A percentile compares a stretch with the other conserved stretches of the same genome.
These are phyloP conservation scores for Vitis hybrid DNA, from an alignment of 177 flowering plant species.

Conservation along the genomic window DNA sequence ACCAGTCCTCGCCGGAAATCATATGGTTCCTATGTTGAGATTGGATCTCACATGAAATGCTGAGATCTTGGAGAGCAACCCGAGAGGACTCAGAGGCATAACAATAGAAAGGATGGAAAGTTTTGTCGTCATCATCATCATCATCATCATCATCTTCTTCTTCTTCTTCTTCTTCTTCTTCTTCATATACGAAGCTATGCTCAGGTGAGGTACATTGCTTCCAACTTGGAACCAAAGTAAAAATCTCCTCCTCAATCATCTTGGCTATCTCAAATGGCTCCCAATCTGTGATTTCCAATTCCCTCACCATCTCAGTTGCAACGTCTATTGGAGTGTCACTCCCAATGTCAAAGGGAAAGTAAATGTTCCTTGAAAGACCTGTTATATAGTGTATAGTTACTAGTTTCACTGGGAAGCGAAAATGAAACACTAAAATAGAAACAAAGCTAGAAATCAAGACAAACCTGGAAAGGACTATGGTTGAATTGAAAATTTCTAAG, in stretches of 20 bases:
- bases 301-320: conserved; percentile 91
- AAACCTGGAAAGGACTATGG: neutral
- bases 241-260: conserved; percentile 74
- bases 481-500: neutral
- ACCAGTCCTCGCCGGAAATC: conserved; percentile 27
- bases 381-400: conserved; percentile 5
- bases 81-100: conserved; percentile 49
- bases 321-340: conserved; percentile 85
- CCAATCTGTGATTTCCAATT: conserved; percentile 72
- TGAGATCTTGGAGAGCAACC: conserved; percentile 35
- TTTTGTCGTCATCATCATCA: conserved; percentile 24
- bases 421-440: neutral
- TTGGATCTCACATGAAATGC: conserved; percentile 16
- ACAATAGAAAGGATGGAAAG: conserved; percentile 37
- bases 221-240: conserved; percentile 60
- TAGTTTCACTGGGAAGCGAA: neutral
- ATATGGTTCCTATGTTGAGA: conserved; percentile 7
- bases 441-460: neutral
- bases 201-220: conserved; percentile 27
- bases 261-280: conserved; percentile 72
- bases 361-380: conserved; percentile 66
- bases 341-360: conserved; percentile 70
- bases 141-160: conserved; percentile 41
- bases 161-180: conserved; percentile 38
- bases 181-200: conserved; percentile 37